Base-by-base conservation (phyloP, 768 basidiomycete genomes). In the Rhizopogon salebrosus region DNA sequence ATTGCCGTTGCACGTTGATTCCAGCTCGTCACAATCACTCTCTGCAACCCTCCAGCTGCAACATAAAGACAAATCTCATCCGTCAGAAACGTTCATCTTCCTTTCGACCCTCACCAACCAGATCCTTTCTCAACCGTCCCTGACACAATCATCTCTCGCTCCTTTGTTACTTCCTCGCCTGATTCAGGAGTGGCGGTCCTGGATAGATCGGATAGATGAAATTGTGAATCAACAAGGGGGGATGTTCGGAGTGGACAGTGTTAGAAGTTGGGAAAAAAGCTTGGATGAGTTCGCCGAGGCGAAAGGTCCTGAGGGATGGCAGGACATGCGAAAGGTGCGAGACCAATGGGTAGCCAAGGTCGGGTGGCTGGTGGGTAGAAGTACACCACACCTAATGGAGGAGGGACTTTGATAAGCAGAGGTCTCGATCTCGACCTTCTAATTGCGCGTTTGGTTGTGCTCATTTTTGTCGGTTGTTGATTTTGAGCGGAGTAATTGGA, bases 181-280 rank as follows among this genome's bases (percentile, higher is more conserved):
- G 24, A 60, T 74, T 7, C 76, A 84, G 48, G 90, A 93, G 64
- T 92, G 91, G 90, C 78, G 72, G 48, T 82, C 81, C 13, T 93
- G 90, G 90, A 73, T 90, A 18, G 75, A 80, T 36, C 76, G 76
- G 42, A 76, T 93, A 27, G 87, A 91, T 58, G 72, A 79, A 8
- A 69, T 80, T 14, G 86, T 89, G 4, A 93, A 92, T 62, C 73
- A 69, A 13, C 75, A 85, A 55, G 87, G 82, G 5, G 83, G 87
- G 5, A 89, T 93, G 89, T 91, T 91, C 64, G 82, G 87, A 3
- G 76, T 73, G 34, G 89, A 91, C 55, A 79, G 77, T 8, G 88
- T 85, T 38, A 69, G 75, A 57, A 71, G 69, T 5, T 93, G 90
- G 90, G 84, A 84, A 60, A 75, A 80, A 38, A 77, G 73, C 7